These are phyloP conservation scores for Coelastrella sp. DNA, from an alignment of 139 green algal species.

Conservation along the genomic window DNA sequence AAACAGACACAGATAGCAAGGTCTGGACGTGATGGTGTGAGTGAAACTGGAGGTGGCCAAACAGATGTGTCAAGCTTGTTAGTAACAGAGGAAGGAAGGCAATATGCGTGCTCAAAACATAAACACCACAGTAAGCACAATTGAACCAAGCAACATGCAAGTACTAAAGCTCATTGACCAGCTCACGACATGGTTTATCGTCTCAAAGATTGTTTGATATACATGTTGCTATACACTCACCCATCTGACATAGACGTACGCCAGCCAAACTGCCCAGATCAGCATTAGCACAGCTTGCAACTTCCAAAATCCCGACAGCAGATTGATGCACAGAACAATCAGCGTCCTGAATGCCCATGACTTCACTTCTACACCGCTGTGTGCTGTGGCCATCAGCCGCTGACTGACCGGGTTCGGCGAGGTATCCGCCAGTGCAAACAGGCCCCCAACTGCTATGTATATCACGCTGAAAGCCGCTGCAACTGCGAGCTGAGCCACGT, in stretches of 20 bases:
- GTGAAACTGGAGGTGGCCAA: too few relatives aligned
- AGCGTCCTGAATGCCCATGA: conserved; percentile 32
- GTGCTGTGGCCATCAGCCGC: conserved; percentile 45
- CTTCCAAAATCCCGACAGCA: conserved; percentile 49
- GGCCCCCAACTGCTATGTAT: conserved; percentile 50
- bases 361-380: conserved; percentile 51
- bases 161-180: background rate
- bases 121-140: background rate
- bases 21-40: too few relatives aligned
- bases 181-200: background rate
- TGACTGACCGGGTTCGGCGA: conserved; percentile 59
- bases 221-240: background rate
- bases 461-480: conserved; percentile 25
- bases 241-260: conserved; percentile 19
- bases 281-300: conserved; percentile 49
- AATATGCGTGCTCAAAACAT: too few relatives aligned
- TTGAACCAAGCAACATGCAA: background rate
- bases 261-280: conserved; percentile 1
- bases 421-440: conserved; percentile 57
- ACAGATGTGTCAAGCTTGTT: too few relatives aligned
- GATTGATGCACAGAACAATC: conserved; percentile 30
- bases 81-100: too few relatives aligned
- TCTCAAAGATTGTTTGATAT: too few relatives aligned
- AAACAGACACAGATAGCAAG: too few relatives aligned
- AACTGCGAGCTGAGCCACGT: conserved; percentile 52